These are phyloP conservation scores for Bacidia gigantensis DNA, from an alignment of 495 filamentous ascomycete genomes.

Conservation along the genomic window DNA sequence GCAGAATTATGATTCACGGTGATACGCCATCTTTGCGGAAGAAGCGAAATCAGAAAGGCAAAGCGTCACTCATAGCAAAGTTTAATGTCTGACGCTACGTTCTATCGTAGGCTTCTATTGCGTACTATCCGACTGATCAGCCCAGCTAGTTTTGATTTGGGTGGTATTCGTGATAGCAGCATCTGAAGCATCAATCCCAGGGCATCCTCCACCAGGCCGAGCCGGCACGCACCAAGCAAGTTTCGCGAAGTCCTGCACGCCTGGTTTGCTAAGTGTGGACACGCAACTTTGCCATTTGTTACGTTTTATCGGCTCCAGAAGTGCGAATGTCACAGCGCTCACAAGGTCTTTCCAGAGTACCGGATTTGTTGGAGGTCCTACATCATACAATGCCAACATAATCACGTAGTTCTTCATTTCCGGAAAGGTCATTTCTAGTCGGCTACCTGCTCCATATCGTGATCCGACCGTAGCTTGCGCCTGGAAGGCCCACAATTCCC, in stretches of 20 bases:
- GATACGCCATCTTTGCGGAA: too few species aligned
- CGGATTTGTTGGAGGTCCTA: background rate
- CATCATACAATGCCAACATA: background rate
- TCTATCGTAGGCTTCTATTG: too few species aligned
- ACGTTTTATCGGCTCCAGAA: background rate
- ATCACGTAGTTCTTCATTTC: background rate
- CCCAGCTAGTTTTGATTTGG: too few species aligned
- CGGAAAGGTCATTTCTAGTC: background rate
- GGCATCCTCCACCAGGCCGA: background rate
- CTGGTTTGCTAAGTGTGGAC: background rate
- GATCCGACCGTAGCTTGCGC: background rate
- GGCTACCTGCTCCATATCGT: background rate
- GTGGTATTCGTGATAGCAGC: too few species aligned
- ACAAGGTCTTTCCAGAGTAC: background rate
- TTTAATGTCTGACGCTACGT: too few species aligned
- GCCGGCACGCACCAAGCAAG: background rate
- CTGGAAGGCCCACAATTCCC: background rate
- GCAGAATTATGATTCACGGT: too few species aligned
- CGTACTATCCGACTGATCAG: too few species aligned
- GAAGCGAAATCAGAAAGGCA: too few species aligned
- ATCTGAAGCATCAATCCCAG: background rate
- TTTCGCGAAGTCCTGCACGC: background rate
- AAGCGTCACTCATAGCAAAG: too few species aligned
- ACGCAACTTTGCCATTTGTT: background rate
- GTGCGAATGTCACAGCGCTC: background rate